Evolutionary conservation across 306 rosid genomes (phyloP).

Genomic region (Ammopiptanthus mongolicus): DNA sequence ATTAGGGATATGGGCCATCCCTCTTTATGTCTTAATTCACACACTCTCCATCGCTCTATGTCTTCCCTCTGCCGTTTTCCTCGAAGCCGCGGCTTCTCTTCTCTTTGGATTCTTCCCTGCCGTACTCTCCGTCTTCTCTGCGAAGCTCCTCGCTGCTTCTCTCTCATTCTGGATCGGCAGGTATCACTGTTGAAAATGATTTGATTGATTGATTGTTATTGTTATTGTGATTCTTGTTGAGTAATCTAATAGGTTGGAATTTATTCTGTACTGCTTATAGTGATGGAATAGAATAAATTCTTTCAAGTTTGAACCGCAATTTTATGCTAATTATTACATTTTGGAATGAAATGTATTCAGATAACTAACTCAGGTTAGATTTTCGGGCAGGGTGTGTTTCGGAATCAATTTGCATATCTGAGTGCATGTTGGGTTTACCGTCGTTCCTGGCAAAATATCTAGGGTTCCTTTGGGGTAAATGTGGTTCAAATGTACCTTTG

Average conservation of each 20-base stretch:
- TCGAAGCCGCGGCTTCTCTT: conserved; percentile 78
- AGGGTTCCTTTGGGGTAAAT: too few species aligned
- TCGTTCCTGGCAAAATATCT: too few species aligned
- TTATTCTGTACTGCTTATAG: neutral
- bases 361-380: neutral
- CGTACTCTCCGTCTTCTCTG: conserved; percentile 70
- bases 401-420: too few species aligned
- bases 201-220: neutral
- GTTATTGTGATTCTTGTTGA: neutral
- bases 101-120: conserved; percentile 83
- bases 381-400: too few species aligned
- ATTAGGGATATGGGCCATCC: conserved; percentile 88
- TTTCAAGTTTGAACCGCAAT: neutral
- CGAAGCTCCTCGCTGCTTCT: conserved; percentile 87
- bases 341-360: neutral
- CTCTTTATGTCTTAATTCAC: conserved; percentile 60
- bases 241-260: neutral
- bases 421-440: too few species aligned
- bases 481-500: too few species aligned
- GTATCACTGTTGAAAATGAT: conserved; percentile 18
- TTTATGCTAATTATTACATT: neutral
- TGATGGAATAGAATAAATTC: neutral
- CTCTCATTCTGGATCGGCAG: conserved; percentile 89
- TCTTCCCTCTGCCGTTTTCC: conserved; percentile 74
- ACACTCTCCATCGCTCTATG: conserved; percentile 73